Base-by-base conservation (phyloP, 164 flowering plant genomes). In the Aristolochia fimbriata region DNA sequence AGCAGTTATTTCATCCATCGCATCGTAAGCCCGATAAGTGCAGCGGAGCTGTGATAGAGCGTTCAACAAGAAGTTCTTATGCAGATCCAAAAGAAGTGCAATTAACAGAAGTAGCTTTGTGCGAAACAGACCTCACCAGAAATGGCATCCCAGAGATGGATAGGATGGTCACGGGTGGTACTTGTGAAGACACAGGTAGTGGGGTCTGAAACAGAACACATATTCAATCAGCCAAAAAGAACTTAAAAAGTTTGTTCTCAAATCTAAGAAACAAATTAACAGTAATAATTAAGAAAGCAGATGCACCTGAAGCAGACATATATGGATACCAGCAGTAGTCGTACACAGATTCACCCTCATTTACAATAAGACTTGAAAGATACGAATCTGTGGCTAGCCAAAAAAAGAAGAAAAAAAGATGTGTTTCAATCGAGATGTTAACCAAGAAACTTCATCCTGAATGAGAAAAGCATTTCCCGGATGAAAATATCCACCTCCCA, bases 321-420 rank as follows among this genome's bases (percentile, higher is more conserved):
- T 76, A 81, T 0, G 99, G 97, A 62, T 90, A 93, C 99, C 99
- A 93, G 72, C 96, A 90, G 70, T 76, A 87, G 70, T 93, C 99
- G 76, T 93, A 88, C 12, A 88, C 83, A 51, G 99, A 80, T 69
- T 90, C 99, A 25, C 94, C 97, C 72, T 90, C 99, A 7, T 45
- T 68, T 59, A 90, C 68, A 53, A 83, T 75, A 63, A 83, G 74
- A 60, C 74, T 80, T 31, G 99, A 83, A 54, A 46, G 66, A 75
- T 68, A 87, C 0, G 98, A 82, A 84, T 93, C 98, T 86, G 87
- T 70, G 78, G 43, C 12, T 37, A 37, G 8, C 10, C 10, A 3
- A 37, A 37, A 37, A 37, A 37, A 37, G 5, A 27, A 27, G 5
- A 2, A 27, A 27, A 2, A 10, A 37, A 37, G 43, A 37, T 37